Conservation (phyloP, 257 asterid genomes). For the Solanum chiquidenum region DNA sequence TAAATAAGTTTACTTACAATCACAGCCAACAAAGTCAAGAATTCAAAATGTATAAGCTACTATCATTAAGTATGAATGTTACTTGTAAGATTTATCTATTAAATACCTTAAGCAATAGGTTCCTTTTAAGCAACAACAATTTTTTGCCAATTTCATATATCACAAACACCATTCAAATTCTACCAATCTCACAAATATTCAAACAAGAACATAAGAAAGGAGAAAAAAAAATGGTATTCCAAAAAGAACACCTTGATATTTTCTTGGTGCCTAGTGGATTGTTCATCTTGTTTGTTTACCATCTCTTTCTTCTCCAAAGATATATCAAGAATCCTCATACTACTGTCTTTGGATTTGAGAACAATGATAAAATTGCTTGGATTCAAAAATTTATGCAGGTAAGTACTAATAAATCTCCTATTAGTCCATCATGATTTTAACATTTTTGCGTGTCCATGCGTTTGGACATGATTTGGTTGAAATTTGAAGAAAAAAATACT, state of each 20-base stretch:
- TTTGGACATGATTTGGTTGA: background rate
- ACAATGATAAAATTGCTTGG: slow-evolving; percentile 8
- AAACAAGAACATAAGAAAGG: background rate
- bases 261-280: slow-evolving; percentile 2
- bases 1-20: background rate
- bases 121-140: background rate
- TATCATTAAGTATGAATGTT: background rate
- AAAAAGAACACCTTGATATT: background rate
- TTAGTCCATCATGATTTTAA: background rate
- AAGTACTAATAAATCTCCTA: background rate
- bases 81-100: background rate
- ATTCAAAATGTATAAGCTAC: background rate
- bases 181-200: background rate
- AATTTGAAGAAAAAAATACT: background rate
- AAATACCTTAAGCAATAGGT: background rate
- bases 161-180: background rate
- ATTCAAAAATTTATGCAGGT: background rate
- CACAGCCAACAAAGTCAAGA: background rate
- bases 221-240: background rate
- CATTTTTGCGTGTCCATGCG: background rate
- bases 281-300: slow-evolving; percentile 1
- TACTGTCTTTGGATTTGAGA: background rate
- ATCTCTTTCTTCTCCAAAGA: slow-evolving; percentile 5
- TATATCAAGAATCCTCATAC: background rate
- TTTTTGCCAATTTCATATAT: background rate